Conservation (phyloP, 176 grass and related monocot genomes). For the Aechmea fasciata region DNA sequence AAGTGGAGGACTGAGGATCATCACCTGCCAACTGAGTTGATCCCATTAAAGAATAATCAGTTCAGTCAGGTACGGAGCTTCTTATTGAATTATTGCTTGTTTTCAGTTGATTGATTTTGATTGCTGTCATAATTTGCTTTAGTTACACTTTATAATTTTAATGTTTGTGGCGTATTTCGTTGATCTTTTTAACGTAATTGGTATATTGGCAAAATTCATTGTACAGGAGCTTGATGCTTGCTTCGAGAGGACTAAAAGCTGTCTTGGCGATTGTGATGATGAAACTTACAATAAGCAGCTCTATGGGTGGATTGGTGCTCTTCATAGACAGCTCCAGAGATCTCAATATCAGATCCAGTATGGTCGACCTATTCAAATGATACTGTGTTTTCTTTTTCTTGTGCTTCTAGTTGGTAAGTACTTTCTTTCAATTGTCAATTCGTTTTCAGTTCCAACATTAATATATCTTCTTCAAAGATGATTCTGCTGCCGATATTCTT, state of each 20-base stretch:
- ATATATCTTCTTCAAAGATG: neutral
- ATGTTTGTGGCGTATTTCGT: neutral
- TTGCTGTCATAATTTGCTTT: neutral
- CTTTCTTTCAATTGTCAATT: constrained; percentile 1
- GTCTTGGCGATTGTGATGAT: constrained; percentile 39
- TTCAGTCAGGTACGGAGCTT: constrained; percentile 7
- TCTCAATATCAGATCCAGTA: constrained; percentile 75
- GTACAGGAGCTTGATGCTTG: constrained; percentile 38
- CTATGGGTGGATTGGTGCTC: constrained; percentile 57
- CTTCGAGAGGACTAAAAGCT: constrained; percentile 54
- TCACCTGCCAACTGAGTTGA: constrained; percentile 2
- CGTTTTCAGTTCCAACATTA: neutral
- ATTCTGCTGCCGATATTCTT: neutral
- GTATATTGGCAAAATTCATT: neutral
- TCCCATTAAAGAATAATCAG: constrained; percentile 18
- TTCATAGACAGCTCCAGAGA: constrained; percentile 58
- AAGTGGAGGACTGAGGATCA: constrained; percentile 14
- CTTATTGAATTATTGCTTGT: neutral
- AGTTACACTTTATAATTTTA: neutral
- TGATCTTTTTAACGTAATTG: neutral
- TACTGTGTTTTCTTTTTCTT: constrained; percentile 17
- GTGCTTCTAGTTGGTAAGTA: constrained; percentile 42
- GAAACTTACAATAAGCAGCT: constrained; percentile 53
- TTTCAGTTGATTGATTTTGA: neutral
- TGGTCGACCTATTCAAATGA: constrained; percentile 35